These are phyloP conservation scores for Aspergillus pseudoviridinutans DNA, from an alignment of 2,329 filamentous ascomycete genomes.

Conservation along the genomic window DNA sequence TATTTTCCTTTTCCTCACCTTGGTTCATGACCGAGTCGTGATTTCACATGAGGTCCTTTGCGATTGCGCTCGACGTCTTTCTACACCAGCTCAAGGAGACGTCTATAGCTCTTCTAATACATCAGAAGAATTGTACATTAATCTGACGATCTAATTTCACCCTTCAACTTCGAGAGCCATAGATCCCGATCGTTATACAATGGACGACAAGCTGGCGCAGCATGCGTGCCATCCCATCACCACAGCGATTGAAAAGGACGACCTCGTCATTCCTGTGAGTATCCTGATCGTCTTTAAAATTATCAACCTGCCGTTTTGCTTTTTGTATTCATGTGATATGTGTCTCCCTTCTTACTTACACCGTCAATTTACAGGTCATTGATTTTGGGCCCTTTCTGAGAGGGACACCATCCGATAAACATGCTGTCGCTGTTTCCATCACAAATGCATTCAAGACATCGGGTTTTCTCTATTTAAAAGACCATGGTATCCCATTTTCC, in stretches of 20 bases:
- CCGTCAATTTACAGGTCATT: slow-evolving; percentile 55
- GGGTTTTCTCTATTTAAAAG: slow-evolving; percentile 84
- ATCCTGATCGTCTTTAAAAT: background rate
- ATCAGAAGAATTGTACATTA: background rate
- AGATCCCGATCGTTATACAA: background rate
- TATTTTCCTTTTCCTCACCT: background rate
- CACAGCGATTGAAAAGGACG: slow-evolving; percentile 41
- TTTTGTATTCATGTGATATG: background rate
- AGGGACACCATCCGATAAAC: slow-evolving; percentile 58
- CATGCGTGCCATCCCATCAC: slow-evolving; percentile 21
- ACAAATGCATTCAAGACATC: slow-evolving; percentile 77
- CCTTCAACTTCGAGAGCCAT: background rate
- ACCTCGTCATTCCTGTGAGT: slow-evolving; percentile 41
- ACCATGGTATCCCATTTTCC: slow-evolving; percentile 65
- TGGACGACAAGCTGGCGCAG: slow-evolving; percentile 15
- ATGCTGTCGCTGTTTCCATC: slow-evolving; percentile 65
- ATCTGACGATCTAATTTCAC: background rate
- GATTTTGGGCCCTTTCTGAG: slow-evolving; percentile 71
- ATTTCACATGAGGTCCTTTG: background rate
- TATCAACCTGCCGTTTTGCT: background rate
- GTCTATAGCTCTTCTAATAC: background rate
- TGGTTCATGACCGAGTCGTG: background rate
- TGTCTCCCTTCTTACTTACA: background rate
- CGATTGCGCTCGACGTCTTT: background rate
- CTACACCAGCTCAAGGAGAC: background rate